Percentiles rank a stretch among this genome's conserved stretches.
Conservation (phyloP, 2,329 filamentous ascomycete genomes). For the Onygenales sp. region DNA sequence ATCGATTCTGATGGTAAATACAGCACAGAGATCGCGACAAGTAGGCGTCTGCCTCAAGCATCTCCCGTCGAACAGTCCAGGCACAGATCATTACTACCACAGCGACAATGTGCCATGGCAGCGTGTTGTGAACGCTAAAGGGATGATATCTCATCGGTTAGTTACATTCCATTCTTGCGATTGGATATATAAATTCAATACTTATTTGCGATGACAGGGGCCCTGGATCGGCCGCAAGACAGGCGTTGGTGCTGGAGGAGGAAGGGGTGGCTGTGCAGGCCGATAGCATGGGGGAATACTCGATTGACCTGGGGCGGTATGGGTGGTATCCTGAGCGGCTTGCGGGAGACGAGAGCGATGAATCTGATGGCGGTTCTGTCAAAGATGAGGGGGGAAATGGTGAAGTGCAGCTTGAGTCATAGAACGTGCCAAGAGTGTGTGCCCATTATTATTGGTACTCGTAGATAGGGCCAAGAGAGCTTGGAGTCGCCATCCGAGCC, state of each 20-base stretch:
- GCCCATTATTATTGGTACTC: too few relatives aligned
- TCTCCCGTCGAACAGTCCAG: slow-evolving; percentile 48
- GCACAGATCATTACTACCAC: slow-evolving; percentile 51
- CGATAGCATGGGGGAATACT: slow-evolving; percentile 36
- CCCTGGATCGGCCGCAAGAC: slow-evolving; percentile 33
- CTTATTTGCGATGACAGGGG: slow-evolving; percentile 18
- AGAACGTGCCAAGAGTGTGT: neutral
- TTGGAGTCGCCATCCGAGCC: neutral
- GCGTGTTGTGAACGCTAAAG: slow-evolving; percentile 79
- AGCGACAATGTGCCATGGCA: slow-evolving; percentile 84
- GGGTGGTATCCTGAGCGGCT: slow-evolving; percentile 43
- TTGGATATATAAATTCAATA: neutral
- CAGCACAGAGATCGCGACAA: slow-evolving; percentile 67
- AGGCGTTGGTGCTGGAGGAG: slow-evolving; percentile 29
- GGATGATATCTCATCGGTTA: slow-evolving; percentile 75
- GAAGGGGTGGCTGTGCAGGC: slow-evolving; percentile 34
- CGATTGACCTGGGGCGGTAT: slow-evolving; percentile 32
- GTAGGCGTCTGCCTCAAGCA: slow-evolving; percentile 88
- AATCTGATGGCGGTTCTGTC: slow-evolving; percentile 1
- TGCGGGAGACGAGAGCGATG: slow-evolving; percentile 34
- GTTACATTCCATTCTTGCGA: slow-evolving; percentile 8
- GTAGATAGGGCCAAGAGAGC: neutral
- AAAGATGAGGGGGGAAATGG: neutral
- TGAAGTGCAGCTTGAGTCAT: neutral
- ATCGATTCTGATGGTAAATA: neutral